phyloP scores from a whole-genome alignment of 306 rosid genomes.

The Quercus parvula region DNA sequence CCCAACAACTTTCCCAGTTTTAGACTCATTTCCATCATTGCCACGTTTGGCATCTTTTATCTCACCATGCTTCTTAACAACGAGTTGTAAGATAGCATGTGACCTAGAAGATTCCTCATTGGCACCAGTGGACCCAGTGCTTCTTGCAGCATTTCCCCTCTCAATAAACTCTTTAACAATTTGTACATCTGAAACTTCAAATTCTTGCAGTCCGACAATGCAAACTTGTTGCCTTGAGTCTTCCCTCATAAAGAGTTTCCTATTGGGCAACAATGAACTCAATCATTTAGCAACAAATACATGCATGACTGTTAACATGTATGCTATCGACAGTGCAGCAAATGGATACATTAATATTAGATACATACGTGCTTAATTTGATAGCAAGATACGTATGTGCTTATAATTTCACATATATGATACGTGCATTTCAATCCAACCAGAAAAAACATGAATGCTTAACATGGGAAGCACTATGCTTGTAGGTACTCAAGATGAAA shows the following conservation, averaged over 20 bases:
- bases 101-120: conserved; percentile 99
- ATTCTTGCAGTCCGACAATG: conserved; percentile 99
- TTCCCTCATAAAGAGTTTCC: conserved; percentile 99
- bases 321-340: background rate
- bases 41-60: conserved; percentile 75
- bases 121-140: conserved; percentile 99
- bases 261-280: conserved; percentile 30
- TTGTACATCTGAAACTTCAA: conserved; percentile 95
- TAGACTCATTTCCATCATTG: conserved; percentile 78
- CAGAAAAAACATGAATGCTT: background rate
- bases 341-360: background rate
- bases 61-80: conserved; percentile 79
- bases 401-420: background rate
- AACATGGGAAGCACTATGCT: background rate
- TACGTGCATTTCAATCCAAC: background rate
- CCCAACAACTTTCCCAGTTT: conserved; percentile 85
- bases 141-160: conserved; percentile 90
- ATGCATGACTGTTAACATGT: background rate
- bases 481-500: background rate
- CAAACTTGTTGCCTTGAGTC: conserved; percentile 98
- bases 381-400: background rate
- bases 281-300: background rate
- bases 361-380: background rate
- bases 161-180: conserved; percentile 92
- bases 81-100: conserved; percentile 94